Conservation (phyloP, 225 moss, liverwort and hornwort species). For the Sphagnum contortum region DNA sequence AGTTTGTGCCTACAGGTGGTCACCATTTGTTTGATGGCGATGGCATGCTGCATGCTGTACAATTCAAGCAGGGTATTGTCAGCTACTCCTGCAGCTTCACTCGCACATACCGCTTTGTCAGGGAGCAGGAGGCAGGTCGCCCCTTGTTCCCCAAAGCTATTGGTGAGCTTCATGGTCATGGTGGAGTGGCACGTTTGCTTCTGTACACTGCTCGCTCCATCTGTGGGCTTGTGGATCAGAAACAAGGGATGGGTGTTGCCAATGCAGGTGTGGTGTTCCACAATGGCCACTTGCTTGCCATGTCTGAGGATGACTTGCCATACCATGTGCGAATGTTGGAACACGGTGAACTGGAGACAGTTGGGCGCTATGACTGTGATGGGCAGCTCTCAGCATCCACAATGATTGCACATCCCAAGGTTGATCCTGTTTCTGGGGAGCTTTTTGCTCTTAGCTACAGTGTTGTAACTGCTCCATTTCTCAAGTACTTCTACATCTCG, state of each 20-base stretch:
- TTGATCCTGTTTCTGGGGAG: conserved; percentile 38
- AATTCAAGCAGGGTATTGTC: conserved; percentile 34
- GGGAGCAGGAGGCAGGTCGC: conserved; percentile 53
- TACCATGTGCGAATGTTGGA: conserved; percentile 24
- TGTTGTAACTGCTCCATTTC: conserved; percentile 26
- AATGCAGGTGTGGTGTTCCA: conserved; percentile 51
- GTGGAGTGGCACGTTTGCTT: conserved; percentile 38
- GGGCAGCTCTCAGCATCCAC: conserved; percentile 24
- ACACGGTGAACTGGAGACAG: conserved; percentile 35
- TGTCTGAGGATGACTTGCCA: conserved; percentile 56
- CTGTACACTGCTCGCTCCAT: conserved; percentile 28
- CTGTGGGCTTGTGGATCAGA: conserved; percentile 31
- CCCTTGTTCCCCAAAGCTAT: conserved; percentile 44
- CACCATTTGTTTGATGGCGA: conserved; percentile 96
- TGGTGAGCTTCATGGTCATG: conserved; percentile 48
- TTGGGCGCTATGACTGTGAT: conserved; percentile 31
- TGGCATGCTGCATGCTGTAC: conserved; percentile 94
- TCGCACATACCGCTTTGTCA: conserved; percentile 42
- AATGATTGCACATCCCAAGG: conserved; percentile 59
- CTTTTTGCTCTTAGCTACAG: conserved; percentile 46
- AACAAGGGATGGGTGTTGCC: conserved; percentile 42
- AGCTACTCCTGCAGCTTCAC: conserved; percentile 84
- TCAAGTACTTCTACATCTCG: conserved; percentile 28
- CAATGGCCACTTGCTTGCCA: conserved; percentile 39
- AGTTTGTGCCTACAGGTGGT: conserved; percentile 61